phyloP scores from a whole-genome alignment of 2,329 filamentous ascomycete species.

The Cladosporium sp. region DNA sequence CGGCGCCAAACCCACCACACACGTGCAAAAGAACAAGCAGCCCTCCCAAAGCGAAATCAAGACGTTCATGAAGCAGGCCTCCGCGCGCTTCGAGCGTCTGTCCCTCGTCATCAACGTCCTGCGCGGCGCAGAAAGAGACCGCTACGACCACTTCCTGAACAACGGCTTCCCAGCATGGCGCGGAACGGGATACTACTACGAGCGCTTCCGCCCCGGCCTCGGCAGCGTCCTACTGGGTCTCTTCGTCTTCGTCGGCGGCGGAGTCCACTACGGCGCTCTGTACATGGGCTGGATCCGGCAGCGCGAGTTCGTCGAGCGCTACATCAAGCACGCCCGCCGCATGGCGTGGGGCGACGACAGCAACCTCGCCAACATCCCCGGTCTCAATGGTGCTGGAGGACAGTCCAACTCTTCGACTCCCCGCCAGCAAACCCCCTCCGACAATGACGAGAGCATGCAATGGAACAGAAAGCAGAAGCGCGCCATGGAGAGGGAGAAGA shows the following conservation, averaged over 20 bases:
- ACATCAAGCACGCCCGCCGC: conserved; percentile 82
- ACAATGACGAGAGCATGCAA: conserved; percentile 49
- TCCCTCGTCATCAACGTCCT: conserved; percentile 83
- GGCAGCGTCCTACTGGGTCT: conserved; percentile 77
- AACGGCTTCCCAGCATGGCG: conserved; percentile 97
- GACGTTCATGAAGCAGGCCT: conserved; percentile 72
- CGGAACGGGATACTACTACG: conserved; percentile 98
- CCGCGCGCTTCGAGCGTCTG: conserved; percentile 76
- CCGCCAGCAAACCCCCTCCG: conserved; percentile 12
- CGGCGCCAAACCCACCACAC: conserved; percentile 55
- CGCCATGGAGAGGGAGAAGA: conserved; percentile 78
- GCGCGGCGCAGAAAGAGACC: conserved; percentile 70
- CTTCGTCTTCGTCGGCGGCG: conserved; percentile 78
- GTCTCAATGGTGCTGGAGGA: conserved; percentile 43
- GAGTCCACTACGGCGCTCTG: conserved; percentile 78
- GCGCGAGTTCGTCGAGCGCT: conserved; percentile 83
- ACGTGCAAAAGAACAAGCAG: conserved; percentile 63
- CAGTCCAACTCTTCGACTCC: conserved; percentile 23
- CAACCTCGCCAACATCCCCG: conserved; percentile 62
- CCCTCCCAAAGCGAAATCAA: conserved; percentile 72
- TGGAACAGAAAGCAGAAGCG: conserved; percentile 80
- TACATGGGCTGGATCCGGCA: conserved; percentile 86
- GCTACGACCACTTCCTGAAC: conserved; percentile 89
- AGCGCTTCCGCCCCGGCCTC: conserved; percentile 83
- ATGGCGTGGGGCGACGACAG: conserved; percentile 85